Percentiles rank a stretch among this genome's conserved stretches.
Conservation (phyloP, 139 green algal genomes). For the Helicosporidium sp. region DNA sequence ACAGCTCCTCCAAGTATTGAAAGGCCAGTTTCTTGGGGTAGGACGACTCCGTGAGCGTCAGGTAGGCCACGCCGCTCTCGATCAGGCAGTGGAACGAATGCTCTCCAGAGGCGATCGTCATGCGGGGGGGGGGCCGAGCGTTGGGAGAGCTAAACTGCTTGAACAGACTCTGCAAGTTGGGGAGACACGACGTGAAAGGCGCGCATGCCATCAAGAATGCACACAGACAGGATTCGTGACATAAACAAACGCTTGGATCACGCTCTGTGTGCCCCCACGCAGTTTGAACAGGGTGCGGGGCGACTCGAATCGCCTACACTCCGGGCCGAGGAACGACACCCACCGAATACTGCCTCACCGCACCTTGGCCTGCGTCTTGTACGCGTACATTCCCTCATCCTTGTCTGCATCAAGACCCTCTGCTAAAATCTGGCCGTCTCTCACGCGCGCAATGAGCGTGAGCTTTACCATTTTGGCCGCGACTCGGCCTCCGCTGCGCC, state of each 20-base stretch:
- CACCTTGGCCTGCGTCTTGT: constrained; percentile 92
- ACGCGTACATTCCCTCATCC: constrained; percentile 57
- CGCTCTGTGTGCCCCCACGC: no score
- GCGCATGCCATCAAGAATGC: no score
- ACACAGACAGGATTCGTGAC: no score
- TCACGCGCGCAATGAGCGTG: constrained; percentile 74
- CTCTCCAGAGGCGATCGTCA: constrained; percentile 59
- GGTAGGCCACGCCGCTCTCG: constrained; percentile 63
- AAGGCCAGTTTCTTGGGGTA: constrained; percentile 97
- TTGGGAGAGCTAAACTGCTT: constrained; percentile 20
- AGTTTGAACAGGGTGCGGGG: no score
- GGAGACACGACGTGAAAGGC: no score
- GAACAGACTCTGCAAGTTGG: constrained; percentile 22
- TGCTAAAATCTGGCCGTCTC: constrained; percentile 80
- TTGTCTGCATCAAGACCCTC: constrained; percentile 88
- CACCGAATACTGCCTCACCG: no score
- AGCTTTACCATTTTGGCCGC: constrained; percentile 69
- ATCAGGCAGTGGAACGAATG: constrained; percentile 80
- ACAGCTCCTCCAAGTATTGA: constrained; percentile 94
- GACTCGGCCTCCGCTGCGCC: background rate
- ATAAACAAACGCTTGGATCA: no score
- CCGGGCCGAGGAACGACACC: no score
- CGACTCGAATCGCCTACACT: no score
- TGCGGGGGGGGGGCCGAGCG: constrained; percentile 16
- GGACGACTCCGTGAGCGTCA: constrained; percentile 66